phyloP scores from a whole-genome alignment of 345 rosid species.

The Litchi chinensis region DNA sequence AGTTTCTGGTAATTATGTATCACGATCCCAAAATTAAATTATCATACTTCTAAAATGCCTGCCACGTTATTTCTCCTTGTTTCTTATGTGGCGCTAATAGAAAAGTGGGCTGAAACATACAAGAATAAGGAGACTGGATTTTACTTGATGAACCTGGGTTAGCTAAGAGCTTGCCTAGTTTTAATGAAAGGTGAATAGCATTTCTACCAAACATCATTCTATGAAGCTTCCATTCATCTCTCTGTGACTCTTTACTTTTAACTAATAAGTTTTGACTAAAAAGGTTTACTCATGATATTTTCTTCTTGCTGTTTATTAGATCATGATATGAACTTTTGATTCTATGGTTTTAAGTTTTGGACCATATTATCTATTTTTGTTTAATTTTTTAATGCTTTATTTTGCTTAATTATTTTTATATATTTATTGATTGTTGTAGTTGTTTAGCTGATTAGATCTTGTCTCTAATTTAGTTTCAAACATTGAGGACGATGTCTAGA shows the following conservation, averaged over 20 bases:
- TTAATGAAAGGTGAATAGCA: constrained; percentile 47
- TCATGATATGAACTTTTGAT: too few relatives aligned
- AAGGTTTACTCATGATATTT: too few relatives aligned
- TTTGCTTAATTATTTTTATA: too few relatives aligned
- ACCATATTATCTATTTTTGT: too few relatives aligned
- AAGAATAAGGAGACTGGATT: constrained; percentile 73
- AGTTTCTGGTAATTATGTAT: too few relatives aligned
- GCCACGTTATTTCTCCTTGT: constrained; percentile 5
- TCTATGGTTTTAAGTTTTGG: too few relatives aligned
- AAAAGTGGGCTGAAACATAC: constrained; percentile 75
- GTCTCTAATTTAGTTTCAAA: too few relatives aligned
- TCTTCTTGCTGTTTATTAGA: too few relatives aligned
- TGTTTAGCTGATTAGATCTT: too few relatives aligned
- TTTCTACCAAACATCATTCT: background rate
- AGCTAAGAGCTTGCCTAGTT: constrained; percentile 70
- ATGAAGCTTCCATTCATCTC: background rate
- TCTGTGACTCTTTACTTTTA: background rate
- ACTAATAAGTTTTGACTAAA: background rate
- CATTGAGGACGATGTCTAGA: too few relatives aligned
- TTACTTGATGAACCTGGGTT: constrained; percentile 91
- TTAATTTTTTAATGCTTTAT: too few relatives aligned
- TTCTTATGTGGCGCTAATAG: constrained; percentile 71
- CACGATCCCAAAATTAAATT: background rate
- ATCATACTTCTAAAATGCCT: background rate
- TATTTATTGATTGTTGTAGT: too few relatives aligned